Evolutionary conservation across 345 rosid genomes (phyloP), one percentile per base, ranked within the genome.

Genomic region (Syzygium aqueum): DNA sequence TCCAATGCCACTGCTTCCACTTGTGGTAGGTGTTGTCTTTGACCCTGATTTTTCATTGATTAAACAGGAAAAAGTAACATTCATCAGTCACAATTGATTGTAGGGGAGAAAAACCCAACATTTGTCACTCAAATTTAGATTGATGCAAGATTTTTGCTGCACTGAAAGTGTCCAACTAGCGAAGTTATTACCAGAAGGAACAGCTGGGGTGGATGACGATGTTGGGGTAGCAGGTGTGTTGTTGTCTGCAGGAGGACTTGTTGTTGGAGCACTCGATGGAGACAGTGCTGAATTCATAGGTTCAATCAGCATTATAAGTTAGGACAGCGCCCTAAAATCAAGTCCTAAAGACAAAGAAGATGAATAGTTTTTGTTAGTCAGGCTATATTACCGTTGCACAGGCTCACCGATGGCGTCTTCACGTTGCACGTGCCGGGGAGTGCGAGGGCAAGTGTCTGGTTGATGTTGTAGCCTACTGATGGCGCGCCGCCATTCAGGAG

Each of bases 391-490:
- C 82, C 49, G 6, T 73, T 73, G 82, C 82, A 73, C 37, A 73
- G 87, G 89, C 92, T 90, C 43, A 22, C 86, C 4, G 91, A 88
- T 4, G 92, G 93, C 3, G 92, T 90, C 82, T 89, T 51, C 43
- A 91, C 92, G 46, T 86, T 88, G 85, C 93, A 91, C 11, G 89
- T 92, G 25, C 49, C 43, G 1, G 92, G 93, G 21, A 90, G 92
- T 8, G 87, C 77, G 5, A 91, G 84, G 33, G 93, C 93, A 0
- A 86, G 91, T 3, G 91, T 90, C 77, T 89, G 91, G 88, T 91
- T 91, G 83, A 91, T 84, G 57, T 73, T 59, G 49, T 90, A 46
- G 17, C 93, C 91, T 0, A 86, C 37, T 0, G 90, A 88, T 3
- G 93, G 82, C 40, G 87, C 88, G 14, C 88, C 21, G 0, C 89